Base-by-base conservation (phyloP, 768 basidiomycete genomes). In the Multifurca ochricompacta region DNA sequence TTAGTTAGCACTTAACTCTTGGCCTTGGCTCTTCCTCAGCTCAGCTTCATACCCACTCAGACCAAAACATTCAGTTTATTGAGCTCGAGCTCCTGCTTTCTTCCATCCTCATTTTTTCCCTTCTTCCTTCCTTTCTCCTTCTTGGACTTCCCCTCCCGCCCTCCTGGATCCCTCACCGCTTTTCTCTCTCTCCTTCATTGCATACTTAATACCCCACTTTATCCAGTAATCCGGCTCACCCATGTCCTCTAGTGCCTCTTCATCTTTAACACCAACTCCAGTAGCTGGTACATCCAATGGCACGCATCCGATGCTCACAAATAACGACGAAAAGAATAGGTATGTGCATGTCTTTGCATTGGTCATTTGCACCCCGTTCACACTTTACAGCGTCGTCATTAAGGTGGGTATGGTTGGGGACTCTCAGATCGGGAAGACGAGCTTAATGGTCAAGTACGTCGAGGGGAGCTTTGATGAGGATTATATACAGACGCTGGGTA, bases 391-490 rank as follows among this genome's bases (percentile, higher is more conserved):
- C 67, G 91, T 96, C 64, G 92, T 95, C 49, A 89, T 96, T 70
- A 97, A 99, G 71, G 95, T 99, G 47, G 95, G 95, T 53, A 99
- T 99, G 95, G 92, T 99, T 43, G 96, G 96, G 46, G 95, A 99
- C 75, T 93, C 92, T 66, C 95, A 97, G 76, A 97, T 98, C 67
- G 94, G 95, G 63, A 97, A 98, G 80, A 98, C 95, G 60, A 92
- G 90, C 72, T 77, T 98, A 68, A 98, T 98, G 95, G 94, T 98
- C 71, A 97, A 97, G 74, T 98, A 98, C 67, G 94, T 97, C 57
- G 95, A 99, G 74, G 95, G 95, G 48, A 91, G 87, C 72, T 96
- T 95, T 70, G 93, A 96, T 71, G 93, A 95, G 76, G 95, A 97
- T 70, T 98, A 98, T 74, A 97, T 99, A 69, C 95, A 97, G 81